Evolutionary conservation across 1,284 basidiomycete species (phyloP).

Genomic region (Boletus austroedulis): DNA sequence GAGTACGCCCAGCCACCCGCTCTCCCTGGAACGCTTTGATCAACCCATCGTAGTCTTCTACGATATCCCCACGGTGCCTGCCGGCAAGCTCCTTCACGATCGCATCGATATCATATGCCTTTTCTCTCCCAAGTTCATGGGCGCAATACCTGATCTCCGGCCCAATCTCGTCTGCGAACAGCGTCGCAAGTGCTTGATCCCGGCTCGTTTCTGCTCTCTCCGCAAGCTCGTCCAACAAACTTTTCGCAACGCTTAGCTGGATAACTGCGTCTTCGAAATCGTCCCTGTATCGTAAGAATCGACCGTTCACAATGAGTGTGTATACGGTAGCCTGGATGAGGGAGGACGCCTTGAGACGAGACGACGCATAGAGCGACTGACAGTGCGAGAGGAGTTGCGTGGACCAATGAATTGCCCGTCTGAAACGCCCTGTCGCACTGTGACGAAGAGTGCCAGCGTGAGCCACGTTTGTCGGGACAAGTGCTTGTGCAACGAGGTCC

Average conservation of each 20-base stretch:
- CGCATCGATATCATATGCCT: constrained; percentile 80
- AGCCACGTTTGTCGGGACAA: constrained; percentile 51
- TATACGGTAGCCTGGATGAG: constrained; percentile 67
- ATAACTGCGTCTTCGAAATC: constrained; percentile 79
- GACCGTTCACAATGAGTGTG: constrained; percentile 67
- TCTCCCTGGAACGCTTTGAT: constrained; percentile 52
- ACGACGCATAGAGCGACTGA: constrained; percentile 55
- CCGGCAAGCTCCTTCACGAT: constrained; percentile 73
- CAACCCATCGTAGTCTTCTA: constrained; percentile 64
- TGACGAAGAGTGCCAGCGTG: constrained; percentile 61
- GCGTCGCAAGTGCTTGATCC: constrained; percentile 84
- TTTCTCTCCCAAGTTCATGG: constrained; percentile 74
- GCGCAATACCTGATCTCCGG: constrained; percentile 92
- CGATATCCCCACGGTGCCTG: constrained; percentile 57
- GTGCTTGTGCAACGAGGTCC: constrained; percentile 62
- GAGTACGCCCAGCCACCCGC: constrained; percentile 40
- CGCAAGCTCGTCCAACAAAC: constrained; percentile 73
- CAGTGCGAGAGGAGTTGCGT: constrained; percentile 75
- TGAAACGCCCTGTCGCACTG: constrained; percentile 77
- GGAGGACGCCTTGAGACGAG: constrained; percentile 53
- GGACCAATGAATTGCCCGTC: constrained; percentile 83
- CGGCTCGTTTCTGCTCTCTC: constrained; percentile 72
- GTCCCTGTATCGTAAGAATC: constrained; percentile 70
- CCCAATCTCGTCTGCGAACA: constrained; percentile 84
- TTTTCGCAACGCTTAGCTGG: constrained; percentile 76